A percentile compares a stretch with the other conserved stretches of the same genome.
Evolutionary conservation across 1,139 yeast species (phyloP).

Genomic region (Saccharomyces hybrid): DNA sequence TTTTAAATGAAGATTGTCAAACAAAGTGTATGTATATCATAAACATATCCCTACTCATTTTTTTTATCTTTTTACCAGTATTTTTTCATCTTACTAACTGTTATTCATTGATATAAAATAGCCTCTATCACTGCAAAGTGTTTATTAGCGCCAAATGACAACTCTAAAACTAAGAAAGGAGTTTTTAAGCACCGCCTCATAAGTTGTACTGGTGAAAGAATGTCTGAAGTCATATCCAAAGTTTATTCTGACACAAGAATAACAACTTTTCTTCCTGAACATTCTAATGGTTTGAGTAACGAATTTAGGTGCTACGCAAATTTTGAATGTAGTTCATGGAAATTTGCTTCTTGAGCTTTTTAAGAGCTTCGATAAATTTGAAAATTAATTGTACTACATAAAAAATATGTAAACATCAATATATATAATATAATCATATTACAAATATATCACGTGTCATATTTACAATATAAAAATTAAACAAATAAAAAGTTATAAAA

Average conservation of each 20-base stretch:
- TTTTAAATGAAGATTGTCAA: slow-evolving; percentile 74
- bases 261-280: slow-evolving; percentile 70
- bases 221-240: slow-evolving; percentile 51
- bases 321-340: slow-evolving; percentile 53
- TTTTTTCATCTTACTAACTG: slow-evolving; percentile 3
- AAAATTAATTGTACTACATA: neutral
- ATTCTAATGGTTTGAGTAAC: slow-evolving; percentile 76
- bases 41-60: neutral
- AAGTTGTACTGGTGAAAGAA: slow-evolving; percentile 84
- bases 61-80: neutral
- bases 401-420: no score
- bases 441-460: no score
- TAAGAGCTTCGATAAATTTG: no score
- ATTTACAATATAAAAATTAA: no score
- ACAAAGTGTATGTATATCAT: slow-evolving; percentile 38
- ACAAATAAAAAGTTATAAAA: no score
- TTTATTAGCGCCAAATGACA: slow-evolving; percentile 40
- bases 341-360: slow-evolving; percentile 18
- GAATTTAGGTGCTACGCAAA: slow-evolving; percentile 83
- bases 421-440: no score
- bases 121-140: slow-evolving; percentile 61
- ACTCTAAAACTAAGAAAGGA: slow-evolving; percentile 35
- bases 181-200: slow-evolving; percentile 45
- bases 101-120: slow-evolving; percentile 3
- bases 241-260: slow-evolving; percentile 57